Evolutionary conservation across 352 stramenopile genomes (phyloP), one percentile per base, ranked within the genome.

Genomic region (Blastocystis sp.): DNA sequence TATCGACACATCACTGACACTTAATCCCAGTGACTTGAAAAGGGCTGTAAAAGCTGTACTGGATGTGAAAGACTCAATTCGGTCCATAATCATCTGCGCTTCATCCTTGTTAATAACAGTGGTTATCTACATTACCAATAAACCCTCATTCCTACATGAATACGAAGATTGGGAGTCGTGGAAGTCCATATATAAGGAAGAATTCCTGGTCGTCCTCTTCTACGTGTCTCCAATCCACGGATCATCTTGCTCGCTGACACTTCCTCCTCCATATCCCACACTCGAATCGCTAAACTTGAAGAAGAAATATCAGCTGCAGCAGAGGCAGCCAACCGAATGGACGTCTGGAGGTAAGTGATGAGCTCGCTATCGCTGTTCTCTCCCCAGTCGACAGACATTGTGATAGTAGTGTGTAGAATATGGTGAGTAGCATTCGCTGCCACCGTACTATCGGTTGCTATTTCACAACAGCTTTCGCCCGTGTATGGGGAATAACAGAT

Each of bases 401-500:
- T 80, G 15, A 80, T 29, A 13, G 23, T 23, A 7, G 70, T 80
- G 55, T 80, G 70, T 4, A 80, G 45, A 7, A 63, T 62, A 26
- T 23, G 11, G n/a, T 80, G 70, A 20, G 70, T 80, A 20, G 70
- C 34, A 41, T 80, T 80, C 9, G 55, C 70, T 18, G 45, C 43
- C 9, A 43, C 26, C 39, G 9, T 11, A 37, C 7, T 37, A 15
- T 64, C 45, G 13, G 15, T 37, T 63, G 20, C 37, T 18, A 80
- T 62, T 6, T 43, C 43, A 3, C 45, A 20, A 41, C 70, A 80
- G n/a, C 70, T 80, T 0, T 23, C 45, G 0, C 70, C 70, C 20
- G n/a, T 62, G 55, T 62, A 80, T 5, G 70, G 20, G 41, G 70
- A 62, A 53, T 62, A 80, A 41, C 70, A 80, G 37, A 54, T 39